A percentile compares a stretch with the other conserved stretches of the same genome.
Evolutionary conservation across 23 red algal species (phyloP).

Genomic region (Pyropia haitanensis): DNA sequence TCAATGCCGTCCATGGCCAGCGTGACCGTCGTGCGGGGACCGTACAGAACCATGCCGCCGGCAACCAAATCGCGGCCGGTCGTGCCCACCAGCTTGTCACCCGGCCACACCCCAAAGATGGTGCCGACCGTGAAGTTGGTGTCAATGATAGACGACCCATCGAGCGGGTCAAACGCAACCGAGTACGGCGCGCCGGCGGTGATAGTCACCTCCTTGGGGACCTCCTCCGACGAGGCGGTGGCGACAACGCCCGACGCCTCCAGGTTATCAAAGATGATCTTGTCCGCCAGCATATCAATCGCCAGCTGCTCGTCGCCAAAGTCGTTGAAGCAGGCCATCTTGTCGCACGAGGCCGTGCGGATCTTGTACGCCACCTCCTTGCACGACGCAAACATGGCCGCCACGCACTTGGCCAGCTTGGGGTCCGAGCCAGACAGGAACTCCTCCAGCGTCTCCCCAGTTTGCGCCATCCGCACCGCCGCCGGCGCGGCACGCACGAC

Average conservation of each 20-base stretch:
- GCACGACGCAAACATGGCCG: constrained; percentile 83
- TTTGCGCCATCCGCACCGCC: background rate
- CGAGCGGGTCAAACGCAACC: constrained; percentile 94
- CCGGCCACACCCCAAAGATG: constrained; percentile 96
- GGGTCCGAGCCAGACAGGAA: constrained; percentile 50
- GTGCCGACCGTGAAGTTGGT: constrained; percentile 98
- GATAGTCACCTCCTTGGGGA: constrained; percentile 68
- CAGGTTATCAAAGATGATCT: constrained; percentile 86
- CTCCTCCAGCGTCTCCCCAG: constrained; percentile 61
- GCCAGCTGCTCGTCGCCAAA: constrained; percentile 99
- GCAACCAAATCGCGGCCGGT: constrained; percentile 69
- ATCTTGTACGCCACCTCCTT: constrained; percentile 99
- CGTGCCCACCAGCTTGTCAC: constrained; percentile 62
- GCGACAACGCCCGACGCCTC: constrained; percentile 62
- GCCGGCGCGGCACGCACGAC: no score
- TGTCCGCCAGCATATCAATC: constrained; percentile 93
- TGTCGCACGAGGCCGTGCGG: constrained; percentile 94
- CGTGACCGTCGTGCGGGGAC: constrained; percentile 91
- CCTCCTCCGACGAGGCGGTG: constrained; percentile 82
- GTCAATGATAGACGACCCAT: constrained; percentile 93
- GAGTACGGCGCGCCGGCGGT: constrained; percentile 57
- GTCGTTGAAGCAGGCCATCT: constrained; percentile 95
- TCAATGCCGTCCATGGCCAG: constrained; percentile 81
- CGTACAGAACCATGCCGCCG: constrained; percentile 83
- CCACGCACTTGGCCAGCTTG: constrained; percentile 60